Evolutionary conservation across 805 yeast species (phyloP).

Genomic region (Saccharomycopsis selenospora): DNA sequence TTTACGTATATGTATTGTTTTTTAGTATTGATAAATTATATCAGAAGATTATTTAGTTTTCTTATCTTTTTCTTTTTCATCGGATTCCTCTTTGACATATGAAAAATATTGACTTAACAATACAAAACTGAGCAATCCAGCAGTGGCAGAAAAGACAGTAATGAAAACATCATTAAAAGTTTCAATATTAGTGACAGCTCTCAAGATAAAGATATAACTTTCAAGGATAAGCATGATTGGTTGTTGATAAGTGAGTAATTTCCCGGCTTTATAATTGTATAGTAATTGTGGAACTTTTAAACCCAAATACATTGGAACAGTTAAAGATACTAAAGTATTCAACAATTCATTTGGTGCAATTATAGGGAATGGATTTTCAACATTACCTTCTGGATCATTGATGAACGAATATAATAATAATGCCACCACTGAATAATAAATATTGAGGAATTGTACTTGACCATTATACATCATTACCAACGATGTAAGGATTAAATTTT

Average conservation of each 20-base stretch:
- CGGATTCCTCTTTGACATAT: neutral
- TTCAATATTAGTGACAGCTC: neutral
- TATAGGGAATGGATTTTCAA: neutral
- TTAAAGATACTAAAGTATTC: neutral
- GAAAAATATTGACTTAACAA: neutral
- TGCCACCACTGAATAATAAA: neutral
- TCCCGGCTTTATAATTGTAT: neutral
- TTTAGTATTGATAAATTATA: too few relatives aligned
- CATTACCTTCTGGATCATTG: constrained; percentile 1
- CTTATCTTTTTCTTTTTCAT: neutral
- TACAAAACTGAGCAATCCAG: neutral
- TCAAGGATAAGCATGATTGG: neutral
- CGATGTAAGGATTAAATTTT: neutral
- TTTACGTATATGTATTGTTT: too few relatives aligned
- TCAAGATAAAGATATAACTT: neutral
- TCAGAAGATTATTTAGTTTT: too few relatives aligned
- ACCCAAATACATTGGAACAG: constrained; percentile 1
- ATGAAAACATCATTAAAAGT: neutral
- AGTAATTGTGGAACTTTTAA: neutral
- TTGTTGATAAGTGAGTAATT: neutral
- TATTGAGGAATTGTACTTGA: neutral
- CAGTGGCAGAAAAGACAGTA: neutral
- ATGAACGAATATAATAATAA: neutral
- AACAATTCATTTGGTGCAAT: neutral
- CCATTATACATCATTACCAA: neutral